Percentiles rank a stretch among this genome's conserved stretches.
Evolutionary conservation across 495 filamentous ascomycete genomes (phyloP).

Genomic region (Talaromyces thailandensis): DNA sequence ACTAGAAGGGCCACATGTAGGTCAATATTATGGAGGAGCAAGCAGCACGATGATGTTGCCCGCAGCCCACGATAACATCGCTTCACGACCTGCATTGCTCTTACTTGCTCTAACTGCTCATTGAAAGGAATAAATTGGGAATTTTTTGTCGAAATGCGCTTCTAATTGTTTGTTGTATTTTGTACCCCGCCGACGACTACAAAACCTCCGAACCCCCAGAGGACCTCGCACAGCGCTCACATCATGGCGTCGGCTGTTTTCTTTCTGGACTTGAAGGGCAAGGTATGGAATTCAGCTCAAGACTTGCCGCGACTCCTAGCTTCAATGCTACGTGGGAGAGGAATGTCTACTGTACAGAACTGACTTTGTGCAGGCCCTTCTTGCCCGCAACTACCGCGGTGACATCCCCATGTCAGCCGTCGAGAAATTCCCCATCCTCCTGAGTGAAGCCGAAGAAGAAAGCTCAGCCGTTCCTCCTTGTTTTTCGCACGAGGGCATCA

Average conservation of each 20-base stretch:
- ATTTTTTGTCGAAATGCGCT: neutral
- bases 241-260: slow-evolving; percentile 96
- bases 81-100: neutral
- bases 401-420: slow-evolving; percentile 99
- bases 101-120: neutral
- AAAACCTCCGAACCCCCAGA: neutral
- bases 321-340: neutral
- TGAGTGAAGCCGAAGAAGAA: slow-evolving; percentile 99
- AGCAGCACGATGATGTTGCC: neutral
- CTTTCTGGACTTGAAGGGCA: slow-evolving; percentile 99
- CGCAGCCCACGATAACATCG: neutral
- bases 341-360: neutral
- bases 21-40: neutral
- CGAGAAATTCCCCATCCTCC: slow-evolving; percentile 94
- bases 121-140: neutral
- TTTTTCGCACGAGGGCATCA: slow-evolving; percentile 98
- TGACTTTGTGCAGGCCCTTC: slow-evolving; percentile 61
- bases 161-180: neutral
- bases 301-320: neutral
- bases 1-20: neutral
- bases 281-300: slow-evolving; percentile 46
- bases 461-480: slow-evolving; percentile 95
- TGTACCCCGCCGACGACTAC: neutral
- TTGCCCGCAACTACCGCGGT: slow-evolving; percentile 97
- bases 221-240: neutral